phyloP scores from a whole-genome alignment of 352 stramenopile genomes.

The Phytophthora parvispora region DNA sequence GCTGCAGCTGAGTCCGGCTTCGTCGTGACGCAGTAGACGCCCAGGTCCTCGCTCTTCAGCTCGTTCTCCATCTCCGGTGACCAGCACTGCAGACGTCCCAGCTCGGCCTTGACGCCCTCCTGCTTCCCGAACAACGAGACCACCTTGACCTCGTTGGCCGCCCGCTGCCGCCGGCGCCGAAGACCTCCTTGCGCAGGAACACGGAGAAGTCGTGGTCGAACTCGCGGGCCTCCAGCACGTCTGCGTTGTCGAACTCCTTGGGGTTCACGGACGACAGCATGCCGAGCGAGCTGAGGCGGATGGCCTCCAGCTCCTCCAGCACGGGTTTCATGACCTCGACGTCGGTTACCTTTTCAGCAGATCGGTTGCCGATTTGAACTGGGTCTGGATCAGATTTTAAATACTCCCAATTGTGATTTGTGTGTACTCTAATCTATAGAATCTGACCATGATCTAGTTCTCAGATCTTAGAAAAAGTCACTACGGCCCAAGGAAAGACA shows the following conservation, averaged over 20 bases:
- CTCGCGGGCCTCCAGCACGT: slow-evolving; percentile 58
- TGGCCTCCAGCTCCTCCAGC: slow-evolving; percentile 71
- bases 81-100: slow-evolving; percentile 52
- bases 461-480: neutral
- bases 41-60: slow-evolving; percentile 50
- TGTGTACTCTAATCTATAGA: neutral
- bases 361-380: neutral
- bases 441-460: neutral
- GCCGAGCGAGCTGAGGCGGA: slow-evolving; percentile 68
- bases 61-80: slow-evolving; percentile 48
- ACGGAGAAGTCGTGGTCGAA: slow-evolving; percentile 76
- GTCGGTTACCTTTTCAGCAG: neutral
- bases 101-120: slow-evolving; percentile 49
- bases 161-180: slow-evolving; percentile 26
- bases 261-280: slow-evolving; percentile 54
- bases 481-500: too few species aligned
- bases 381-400: too few species aligned
- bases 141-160: slow-evolving; percentile 36
- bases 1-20: too few species aligned
- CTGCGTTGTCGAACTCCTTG: slow-evolving; percentile 64
- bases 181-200: slow-evolving; percentile 65
- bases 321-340: slow-evolving; percentile 78
- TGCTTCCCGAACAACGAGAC: slow-evolving; percentile 74
- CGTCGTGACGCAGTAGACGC: slow-evolving; percentile 60
- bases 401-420: neutral